These are phyloP conservation scores for Lomentospora prolificans DNA, from an alignment of 2,329 filamentous ascomycete species.

Conservation along the genomic window DNA sequence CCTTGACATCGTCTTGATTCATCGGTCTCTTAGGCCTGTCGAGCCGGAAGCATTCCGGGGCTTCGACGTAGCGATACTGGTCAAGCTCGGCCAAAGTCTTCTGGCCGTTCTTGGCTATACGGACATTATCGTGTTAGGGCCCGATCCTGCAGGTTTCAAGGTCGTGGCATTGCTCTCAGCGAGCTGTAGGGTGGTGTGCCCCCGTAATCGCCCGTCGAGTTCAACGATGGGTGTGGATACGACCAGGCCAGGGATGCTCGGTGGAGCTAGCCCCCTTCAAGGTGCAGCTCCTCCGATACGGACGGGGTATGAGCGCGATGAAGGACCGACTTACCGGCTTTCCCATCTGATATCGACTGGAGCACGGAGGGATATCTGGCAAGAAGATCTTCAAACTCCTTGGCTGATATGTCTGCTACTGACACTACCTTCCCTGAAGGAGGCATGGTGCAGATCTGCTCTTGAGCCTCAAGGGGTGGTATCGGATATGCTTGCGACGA, in stretches of 20 bases:
- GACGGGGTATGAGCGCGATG: constrained; percentile 4
- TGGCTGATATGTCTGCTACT: constrained; percentile 16
- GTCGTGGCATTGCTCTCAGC: background rate
- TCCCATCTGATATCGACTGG: constrained; percentile 32
- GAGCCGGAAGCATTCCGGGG: constrained; percentile 35
- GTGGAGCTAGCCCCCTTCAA: background rate
- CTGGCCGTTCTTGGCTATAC: constrained; percentile 36
- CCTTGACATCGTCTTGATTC: constrained; percentile 46
- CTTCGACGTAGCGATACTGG: constrained; percentile 45
- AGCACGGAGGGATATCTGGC: constrained; percentile 30
- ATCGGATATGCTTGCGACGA: background rate
- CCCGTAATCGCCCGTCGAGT: too few relatives aligned
- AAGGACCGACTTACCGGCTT: constrained; percentile 27
- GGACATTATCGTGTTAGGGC: background rate
- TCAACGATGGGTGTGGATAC: background rate
- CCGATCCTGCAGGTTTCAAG: background rate
- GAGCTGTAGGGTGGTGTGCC: background rate
- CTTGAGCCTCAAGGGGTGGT: background rate
- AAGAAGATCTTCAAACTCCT: constrained; percentile 26
- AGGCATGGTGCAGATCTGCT: background rate
- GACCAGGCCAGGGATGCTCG: background rate
- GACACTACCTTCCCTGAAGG: background rate
- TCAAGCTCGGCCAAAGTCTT: constrained; percentile 49
- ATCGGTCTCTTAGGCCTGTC: constrained; percentile 29
- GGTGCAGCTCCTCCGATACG: background rate